Evolutionary conservation across 208 protist genomes (phyloP).

Genomic region (Phytomonas sp.): DNA sequence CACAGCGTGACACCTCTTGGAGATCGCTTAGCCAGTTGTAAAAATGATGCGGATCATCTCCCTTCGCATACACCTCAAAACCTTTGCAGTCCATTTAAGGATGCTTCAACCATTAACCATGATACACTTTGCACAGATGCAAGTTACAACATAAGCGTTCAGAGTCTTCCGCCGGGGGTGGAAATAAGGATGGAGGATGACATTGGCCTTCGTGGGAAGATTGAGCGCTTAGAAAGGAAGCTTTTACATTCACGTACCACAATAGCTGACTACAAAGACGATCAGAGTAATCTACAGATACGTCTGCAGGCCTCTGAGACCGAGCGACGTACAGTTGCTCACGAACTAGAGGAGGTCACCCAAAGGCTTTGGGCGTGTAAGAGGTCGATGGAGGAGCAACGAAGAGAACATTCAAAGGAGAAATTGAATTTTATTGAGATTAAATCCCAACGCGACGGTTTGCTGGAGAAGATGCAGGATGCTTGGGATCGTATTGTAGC

Average conservation of each 20-base stretch:
- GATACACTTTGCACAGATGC: not conserved
- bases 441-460: slow-evolving; percentile 52
- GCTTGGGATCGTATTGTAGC: slow-evolving; percentile 46
- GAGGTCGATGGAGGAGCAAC: slow-evolving; percentile 27
- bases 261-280: not conserved
- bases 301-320: slow-evolving; percentile 15
- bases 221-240: not conserved
- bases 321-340: slow-evolving; percentile 19
- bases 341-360: slow-evolving; percentile 30
- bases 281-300: not conserved
- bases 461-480: slow-evolving; percentile 41
- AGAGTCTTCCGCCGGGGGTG: not conserved
- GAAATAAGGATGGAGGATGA: not conserved
- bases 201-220: not conserved
- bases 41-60: not conserved
- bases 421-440: slow-evolving; percentile 27
- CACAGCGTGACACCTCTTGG: not conserved
- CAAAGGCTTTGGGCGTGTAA: slow-evolving; percentile 20
- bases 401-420: slow-evolving; percentile 25
- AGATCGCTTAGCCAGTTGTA: not conserved
- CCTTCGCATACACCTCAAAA: not conserved
- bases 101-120: not conserved
- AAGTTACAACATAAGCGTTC: not conserved
- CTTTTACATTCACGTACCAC: not conserved
- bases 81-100: not conserved